Base-by-base conservation (phyloP, 768 basidiomycete species). In the Goffeauzyma gilvescens region DNA sequence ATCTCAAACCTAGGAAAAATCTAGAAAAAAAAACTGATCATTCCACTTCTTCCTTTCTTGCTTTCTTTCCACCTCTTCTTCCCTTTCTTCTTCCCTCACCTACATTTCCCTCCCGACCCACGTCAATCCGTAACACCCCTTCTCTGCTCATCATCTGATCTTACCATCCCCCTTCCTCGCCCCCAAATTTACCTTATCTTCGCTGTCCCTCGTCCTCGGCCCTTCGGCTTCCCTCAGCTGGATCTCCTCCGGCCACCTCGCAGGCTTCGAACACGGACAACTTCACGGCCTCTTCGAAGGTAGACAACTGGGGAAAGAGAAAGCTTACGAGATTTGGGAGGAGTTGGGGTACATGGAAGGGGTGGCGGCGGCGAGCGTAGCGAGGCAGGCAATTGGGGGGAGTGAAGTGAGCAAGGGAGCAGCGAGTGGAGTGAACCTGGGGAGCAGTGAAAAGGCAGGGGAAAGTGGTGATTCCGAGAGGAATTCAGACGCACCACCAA, bases 261-360 rank as follows among this genome's bases (percentile, higher is more conserved):
- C 79, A 42, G 89, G 90, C 2, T 74, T 72, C 56, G 75, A 69
- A 0, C 90, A 95, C 60, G 90, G 90, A 1, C 72, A 76, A 30
- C 74, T 87, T 5, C 87, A 90, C 53, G 87, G 90, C 2, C 64
- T 82, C 20, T 84, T 86, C 48, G 86, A 98, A 61, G 90, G 90
- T 7, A 71, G 86, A 12, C 79, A 80, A 0, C 70, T 95, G 14
- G 90, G 87, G 2, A 71, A 77, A 42, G 79, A 85, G 53, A 87
- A 90, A 53, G 83, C 81, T 0, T 95, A 78, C 61, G 87, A 90
- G 64, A 76, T 93, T 65, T 95, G 87, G 86, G 89, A 95, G 62
- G 90, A 98, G 62, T 72, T 98, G 10, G 87, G 83, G 2, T 95
- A 78, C 54, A 89, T 89, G 59, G 74, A 89, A 53, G 90, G 87